A percentile compares a stretch with the other conserved stretches of the same genome.
Conservation (phyloP, 108 stramenopile species). For the Stephanodiscus triporus region DNA sequence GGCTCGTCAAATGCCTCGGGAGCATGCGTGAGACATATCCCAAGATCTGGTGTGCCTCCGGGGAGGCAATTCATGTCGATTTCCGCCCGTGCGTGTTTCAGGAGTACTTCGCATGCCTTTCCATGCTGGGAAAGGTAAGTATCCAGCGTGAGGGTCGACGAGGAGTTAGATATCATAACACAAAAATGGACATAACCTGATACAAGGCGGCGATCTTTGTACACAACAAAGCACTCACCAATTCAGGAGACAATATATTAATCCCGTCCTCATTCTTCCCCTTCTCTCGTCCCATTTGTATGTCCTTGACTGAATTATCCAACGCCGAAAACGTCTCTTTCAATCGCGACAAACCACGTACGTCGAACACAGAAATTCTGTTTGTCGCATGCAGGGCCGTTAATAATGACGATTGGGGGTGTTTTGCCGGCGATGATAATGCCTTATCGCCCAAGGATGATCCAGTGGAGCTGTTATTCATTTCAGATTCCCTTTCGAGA, state of each 20-base stretch:
- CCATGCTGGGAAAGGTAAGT: slow-evolving; percentile 45
- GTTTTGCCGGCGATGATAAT: slow-evolving; percentile 1
- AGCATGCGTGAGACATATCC: slow-evolving; percentile 58
- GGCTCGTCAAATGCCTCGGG: slow-evolving; percentile 65
- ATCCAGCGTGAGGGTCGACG: not conserved
- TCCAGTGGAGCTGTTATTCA: slow-evolving; percentile 6
- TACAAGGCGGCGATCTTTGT: not conserved
- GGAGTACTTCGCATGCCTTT: slow-evolving; percentile 66
- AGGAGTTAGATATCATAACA: not conserved
- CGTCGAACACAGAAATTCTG: slow-evolving; percentile 71
- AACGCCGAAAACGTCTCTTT: slow-evolving; percentile 76
- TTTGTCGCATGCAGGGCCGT: slow-evolving; percentile 14
- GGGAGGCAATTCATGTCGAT: slow-evolving; percentile 61
- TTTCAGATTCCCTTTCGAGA: slow-evolving; percentile 43
- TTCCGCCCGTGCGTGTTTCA: slow-evolving; percentile 67
- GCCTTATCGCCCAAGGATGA: not conserved
- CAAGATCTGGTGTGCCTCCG: slow-evolving; percentile 46
- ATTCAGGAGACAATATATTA: slow-evolving; percentile 44
- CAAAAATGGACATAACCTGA: not conserved
- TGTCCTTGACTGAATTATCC: slow-evolving; percentile 70
- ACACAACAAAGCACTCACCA: slow-evolving; percentile 22
- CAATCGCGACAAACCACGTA: slow-evolving; percentile 66
- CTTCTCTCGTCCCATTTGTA: slow-evolving; percentile 28
- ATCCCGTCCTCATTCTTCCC: slow-evolving; percentile 27
- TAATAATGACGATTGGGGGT: slow-evolving; percentile 6